Conservation (phyloP, 1,139 yeast species). For the Nakaseomyces kungkrabaensis region DNA sequence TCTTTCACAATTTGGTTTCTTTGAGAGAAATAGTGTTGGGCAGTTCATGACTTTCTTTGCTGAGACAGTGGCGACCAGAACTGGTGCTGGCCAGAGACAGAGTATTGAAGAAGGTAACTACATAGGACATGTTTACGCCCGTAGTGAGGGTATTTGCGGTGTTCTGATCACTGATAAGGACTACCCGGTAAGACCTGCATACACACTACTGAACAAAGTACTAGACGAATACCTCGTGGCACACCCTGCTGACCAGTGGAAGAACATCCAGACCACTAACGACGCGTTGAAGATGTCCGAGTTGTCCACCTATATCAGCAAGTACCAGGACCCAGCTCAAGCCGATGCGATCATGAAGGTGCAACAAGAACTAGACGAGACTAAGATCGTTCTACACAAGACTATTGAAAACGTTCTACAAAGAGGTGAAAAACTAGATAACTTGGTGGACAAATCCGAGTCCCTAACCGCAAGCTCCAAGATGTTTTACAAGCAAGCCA, state of each 20-base stretch:
- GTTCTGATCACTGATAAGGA: slow-evolving; percentile 89
- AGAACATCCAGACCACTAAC: slow-evolving; percentile 40
- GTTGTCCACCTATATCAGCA: slow-evolving; percentile 59
- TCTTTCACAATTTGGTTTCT: slow-evolving; percentile 75
- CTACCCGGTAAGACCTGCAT: slow-evolving; percentile 96
- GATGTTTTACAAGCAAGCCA: slow-evolving; percentile 95
- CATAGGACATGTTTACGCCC: slow-evolving; percentile 83
- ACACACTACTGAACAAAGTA: slow-evolving; percentile 79
- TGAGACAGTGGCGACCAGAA: slow-evolving; percentile 82
- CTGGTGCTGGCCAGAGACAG: slow-evolving; percentile 84
- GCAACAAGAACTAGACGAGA: slow-evolving; percentile 95
- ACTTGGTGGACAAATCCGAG: slow-evolving; percentile 89
- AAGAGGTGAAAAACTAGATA: slow-evolving; percentile 92
- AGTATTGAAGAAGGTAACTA: slow-evolving; percentile 85
- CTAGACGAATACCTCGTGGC: slow-evolving; percentile 82
- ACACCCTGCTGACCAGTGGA: slow-evolving; percentile 73
- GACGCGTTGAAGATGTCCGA: slow-evolving; percentile 47
- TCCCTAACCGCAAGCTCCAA: slow-evolving; percentile 81
- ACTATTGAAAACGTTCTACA: slow-evolving; percentile 90
- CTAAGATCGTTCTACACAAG: slow-evolving; percentile 91
- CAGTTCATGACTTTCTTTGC: slow-evolving; percentile 95
- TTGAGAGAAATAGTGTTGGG: slow-evolving; percentile 64
- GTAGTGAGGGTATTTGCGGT: slow-evolving; percentile 89
- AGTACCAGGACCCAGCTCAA: slow-evolving; percentile 93
- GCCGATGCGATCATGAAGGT: slow-evolving; percentile 96